Conservation (phyloP, 2,329 filamentous ascomycete species). For the Biscogniauxia marginata region DNA sequence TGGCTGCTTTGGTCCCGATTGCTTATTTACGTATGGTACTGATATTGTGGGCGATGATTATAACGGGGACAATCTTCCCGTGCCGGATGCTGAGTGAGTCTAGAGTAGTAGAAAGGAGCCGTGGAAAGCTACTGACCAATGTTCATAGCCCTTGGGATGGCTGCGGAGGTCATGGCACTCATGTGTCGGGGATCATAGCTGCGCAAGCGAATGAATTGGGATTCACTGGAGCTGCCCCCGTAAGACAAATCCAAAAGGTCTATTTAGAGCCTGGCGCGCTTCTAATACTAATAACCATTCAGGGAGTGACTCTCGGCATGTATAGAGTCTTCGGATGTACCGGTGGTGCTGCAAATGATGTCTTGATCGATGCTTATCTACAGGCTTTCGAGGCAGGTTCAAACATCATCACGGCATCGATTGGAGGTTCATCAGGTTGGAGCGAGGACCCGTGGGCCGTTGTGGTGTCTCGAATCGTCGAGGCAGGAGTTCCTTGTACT, state of each 20-base stretch:
- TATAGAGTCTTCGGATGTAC: slow-evolving; percentile 59
- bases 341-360: slow-evolving; percentile 51
- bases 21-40: slow-evolving; percentile 54
- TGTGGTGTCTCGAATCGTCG: slow-evolving; percentile 51
- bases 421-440: slow-evolving; percentile 53
- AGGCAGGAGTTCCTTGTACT: slow-evolving; percentile 51
- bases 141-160: slow-evolving; percentile 49
- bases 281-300: background rate
- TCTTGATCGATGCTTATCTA: slow-evolving; percentile 59
- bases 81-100: slow-evolving; percentile 28
- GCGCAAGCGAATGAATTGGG: slow-evolving; percentile 52
- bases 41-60: slow-evolving; percentile 51
- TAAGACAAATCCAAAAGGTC: background rate
- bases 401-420: slow-evolving; percentile 55
- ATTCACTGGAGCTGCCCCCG: slow-evolving; percentile 58
- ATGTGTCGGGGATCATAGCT: slow-evolving; percentile 60
- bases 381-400: slow-evolving; percentile 60
- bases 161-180: slow-evolving; percentile 59
- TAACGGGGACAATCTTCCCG: slow-evolving; percentile 33
- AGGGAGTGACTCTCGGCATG: slow-evolving; percentile 50
- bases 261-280: background rate
- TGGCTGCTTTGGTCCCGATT: slow-evolving; percentile 60
- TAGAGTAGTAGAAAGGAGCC: background rate
- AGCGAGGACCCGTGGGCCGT: slow-evolving; percentile 50
- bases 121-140: slow-evolving; percentile 24